Evolutionary conservation across 164 flowering plant species (phyloP).

Genomic region (Stephania cephalantha): DNA sequence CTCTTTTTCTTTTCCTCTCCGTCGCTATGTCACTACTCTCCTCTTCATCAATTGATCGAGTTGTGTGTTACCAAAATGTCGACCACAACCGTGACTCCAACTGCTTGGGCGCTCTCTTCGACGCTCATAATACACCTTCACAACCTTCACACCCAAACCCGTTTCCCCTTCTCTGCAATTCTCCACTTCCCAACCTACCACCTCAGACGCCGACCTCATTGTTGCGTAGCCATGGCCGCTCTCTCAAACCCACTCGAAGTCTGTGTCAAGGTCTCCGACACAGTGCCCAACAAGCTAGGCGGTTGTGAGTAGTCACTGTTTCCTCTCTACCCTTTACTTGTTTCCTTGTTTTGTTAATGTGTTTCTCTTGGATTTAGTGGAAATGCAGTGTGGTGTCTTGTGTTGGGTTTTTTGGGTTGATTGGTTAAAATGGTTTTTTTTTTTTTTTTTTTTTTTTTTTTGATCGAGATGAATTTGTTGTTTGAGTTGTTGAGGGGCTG

Average conservation of each 20-base stretch:
- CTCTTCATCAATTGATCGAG: no score
- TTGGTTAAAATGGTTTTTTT: no score
- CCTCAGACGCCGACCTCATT: slow-evolving; percentile 1
- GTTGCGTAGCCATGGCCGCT: slow-evolving; percentile 26
- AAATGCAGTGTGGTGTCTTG: no score
- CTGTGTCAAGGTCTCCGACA: slow-evolving; percentile 71
- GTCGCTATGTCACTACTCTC: no score
- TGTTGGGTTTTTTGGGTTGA: no score
- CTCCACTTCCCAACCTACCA: neutral
- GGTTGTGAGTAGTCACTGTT: slow-evolving; percentile 41
- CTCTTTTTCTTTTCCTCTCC: no score
- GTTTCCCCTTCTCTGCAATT: neutral
- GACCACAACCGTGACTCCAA: slow-evolving; percentile 10
- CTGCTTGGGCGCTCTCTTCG: slow-evolving; percentile 13
- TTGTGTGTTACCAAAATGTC: slow-evolving; percentile 11
- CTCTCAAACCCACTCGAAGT: slow-evolving; percentile 52
- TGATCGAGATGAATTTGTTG: no score
- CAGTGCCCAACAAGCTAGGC: slow-evolving; percentile 69
- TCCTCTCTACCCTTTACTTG: neutral
- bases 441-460: no score
- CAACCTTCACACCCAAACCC: neutral
- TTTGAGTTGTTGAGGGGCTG: no score
- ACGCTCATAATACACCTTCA: slow-evolving; percentile 2
- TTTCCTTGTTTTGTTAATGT: neutral
- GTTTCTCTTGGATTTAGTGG: neutral